Evolutionary conservation across 1,139 yeast genomes (phyloP), one percentile per base, ranked within the genome.

Genomic region (Sugiyamaella grinbergsii): DNA sequence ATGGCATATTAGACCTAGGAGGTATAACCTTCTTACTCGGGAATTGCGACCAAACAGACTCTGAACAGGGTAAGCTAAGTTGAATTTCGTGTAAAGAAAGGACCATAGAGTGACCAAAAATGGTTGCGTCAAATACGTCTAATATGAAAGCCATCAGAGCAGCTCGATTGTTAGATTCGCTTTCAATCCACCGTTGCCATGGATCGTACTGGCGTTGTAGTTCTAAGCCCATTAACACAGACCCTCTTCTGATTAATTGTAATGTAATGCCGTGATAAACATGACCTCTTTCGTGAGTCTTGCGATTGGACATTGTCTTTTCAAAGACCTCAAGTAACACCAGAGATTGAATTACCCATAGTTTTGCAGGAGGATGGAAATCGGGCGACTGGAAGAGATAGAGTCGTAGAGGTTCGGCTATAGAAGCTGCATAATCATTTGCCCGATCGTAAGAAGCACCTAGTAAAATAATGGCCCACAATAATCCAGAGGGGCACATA

Each of bases 101-200:
- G 40, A 80, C 80, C 38, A 85, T 77, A 37, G 82, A 78, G 66
- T 88, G 95, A 3, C 94, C 85, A 68, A 85, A 86, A 49, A 86
- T 78, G 31, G 85, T 78, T n/a, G 89, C 85, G 68, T 88, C 94
- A 22, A 83, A 77, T 1, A 85, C 82, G 65, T 88, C 96, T 62
- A 85, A 72, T 60, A 84, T 83, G 64, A 88, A 88, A 3, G 93
- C 88, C 78, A 85, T 81, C 52, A 84, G 78, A 1, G 94, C 88
- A 4, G 86, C 78, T 49, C 96, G 71, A 65, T 87, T 88, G 73
- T 86, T 75, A 45, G 84, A 80, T 66, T 88, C 96, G 44, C 81
- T 80, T 51, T 84, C 86, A 16, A 86, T 83, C 94, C 94, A 87
- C 52, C 79, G 74, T 51, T 71, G 70, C 77, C 82, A 77, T 1